Percentiles rank a stretch among this genome's conserved stretches.
Conservation (phyloP, 352 stramenopile genomes). For the Pythium pyrilobum region DNA sequence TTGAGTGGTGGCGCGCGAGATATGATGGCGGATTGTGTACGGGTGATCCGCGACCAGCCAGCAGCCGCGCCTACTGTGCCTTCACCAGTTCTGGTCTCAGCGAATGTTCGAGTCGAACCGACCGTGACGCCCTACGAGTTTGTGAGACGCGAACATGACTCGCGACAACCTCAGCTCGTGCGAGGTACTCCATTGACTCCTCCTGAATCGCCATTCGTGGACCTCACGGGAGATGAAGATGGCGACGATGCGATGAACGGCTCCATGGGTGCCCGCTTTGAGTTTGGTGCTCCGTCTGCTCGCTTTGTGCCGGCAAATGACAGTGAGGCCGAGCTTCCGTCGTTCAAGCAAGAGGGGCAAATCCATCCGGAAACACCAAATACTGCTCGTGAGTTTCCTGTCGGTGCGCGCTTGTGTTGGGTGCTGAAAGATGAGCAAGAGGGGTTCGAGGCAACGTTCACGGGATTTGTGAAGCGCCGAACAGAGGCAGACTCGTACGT, state of each 20-base stretch:
- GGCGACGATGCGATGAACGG: slow-evolving; percentile 13
- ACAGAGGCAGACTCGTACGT: slow-evolving; percentile 8
- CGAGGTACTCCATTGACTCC: slow-evolving; percentile 4
- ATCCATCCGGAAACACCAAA: neutral
- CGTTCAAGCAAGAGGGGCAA: slow-evolving; percentile 7
- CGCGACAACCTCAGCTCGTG: neutral
- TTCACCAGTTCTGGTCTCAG: neutral
- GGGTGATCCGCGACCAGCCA: slow-evolving; percentile 7
- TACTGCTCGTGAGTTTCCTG: slow-evolving; percentile 2
- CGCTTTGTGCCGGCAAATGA: slow-evolving; percentile 43
- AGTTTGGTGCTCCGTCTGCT: slow-evolving; percentile 28
- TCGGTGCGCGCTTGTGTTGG: slow-evolving; percentile 11
- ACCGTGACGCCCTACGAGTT: slow-evolving; percentile 14
- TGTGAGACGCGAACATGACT: slow-evolving; percentile 5
- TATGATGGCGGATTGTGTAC: slow-evolving; percentile 25
- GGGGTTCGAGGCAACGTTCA: slow-evolving; percentile 1
- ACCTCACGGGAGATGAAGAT: slow-evolving; percentile 12
- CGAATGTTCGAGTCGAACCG: neutral
- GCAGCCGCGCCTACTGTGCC: neutral
- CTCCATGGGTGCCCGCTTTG: slow-evolving; percentile 6
- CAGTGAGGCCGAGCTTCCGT: slow-evolving; percentile 14
- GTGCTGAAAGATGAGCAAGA: slow-evolving; percentile 9
- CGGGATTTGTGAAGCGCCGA: slow-evolving; percentile 7
- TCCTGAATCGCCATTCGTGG: slow-evolving; percentile 2
- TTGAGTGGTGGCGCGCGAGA: slow-evolving; percentile 48